Evolutionary conservation across 1,139 yeast genomes (phyloP), one percentile per base, ranked within the genome.

Genomic region (Zygosaccharomyces pseudobailii): DNA sequence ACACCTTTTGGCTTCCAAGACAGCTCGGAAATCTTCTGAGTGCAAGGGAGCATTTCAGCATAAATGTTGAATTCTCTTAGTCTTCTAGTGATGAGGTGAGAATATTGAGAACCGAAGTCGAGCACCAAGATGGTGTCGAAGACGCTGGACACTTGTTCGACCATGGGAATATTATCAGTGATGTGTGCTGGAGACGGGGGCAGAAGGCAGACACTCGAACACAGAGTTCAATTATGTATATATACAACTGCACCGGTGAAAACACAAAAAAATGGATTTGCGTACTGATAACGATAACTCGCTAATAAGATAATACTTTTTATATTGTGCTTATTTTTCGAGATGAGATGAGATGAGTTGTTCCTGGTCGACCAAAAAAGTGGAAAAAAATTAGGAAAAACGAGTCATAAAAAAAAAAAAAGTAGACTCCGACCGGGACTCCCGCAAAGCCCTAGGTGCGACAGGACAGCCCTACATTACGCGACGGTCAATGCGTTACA

Each of bases 21-120:
- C 63, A 94, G 79, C 60, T 92, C 97, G 47, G 84, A 67, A 66
- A 92, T 90, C 75, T 90, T 92, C 72, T 92, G 97, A 49, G 98
- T 92, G 73, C 98, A 92, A 58, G 99, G 98, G 56, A 92, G 79
- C 98, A 92, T 92, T 74, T 94, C 99, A 57, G 98, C 97, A 71
- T 94, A 92, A 58, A 92, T 92, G 70, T 92, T 88, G 76, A 90
- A 88, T 71, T 92, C 99, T 78, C 99, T 87, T 63, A 92, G 78
- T 73, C 98, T 87, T 74, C 99, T 86, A 53, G 97, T 92, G 70
- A 92, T 89, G 68, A 92, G 75, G 68, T 92, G 99, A 52, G 96
- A 87, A 75, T 92, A 92, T 74, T 92, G 99, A 52, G 98, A 92
- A 55, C 98, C 99, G 68, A 92, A 92, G 70, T 92, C 99, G 69